A percentile compares a stretch with the other conserved stretches of the same genome.
Evolutionary conservation across 192 early-diverging fungal species (phyloP).

Genomic region (Coemansia javaensis): DNA sequence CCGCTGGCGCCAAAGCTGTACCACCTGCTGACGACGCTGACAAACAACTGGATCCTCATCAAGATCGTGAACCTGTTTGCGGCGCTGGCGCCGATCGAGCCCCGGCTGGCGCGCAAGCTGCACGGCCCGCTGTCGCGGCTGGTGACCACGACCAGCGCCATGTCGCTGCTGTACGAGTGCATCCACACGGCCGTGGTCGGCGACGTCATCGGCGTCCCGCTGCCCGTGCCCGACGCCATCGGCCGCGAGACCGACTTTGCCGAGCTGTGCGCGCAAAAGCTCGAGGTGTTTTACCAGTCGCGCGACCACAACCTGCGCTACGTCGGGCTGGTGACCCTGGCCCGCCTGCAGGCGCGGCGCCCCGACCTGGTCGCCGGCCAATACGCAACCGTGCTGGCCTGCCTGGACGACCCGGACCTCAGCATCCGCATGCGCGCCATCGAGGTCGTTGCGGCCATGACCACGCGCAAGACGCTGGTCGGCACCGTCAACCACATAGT

Average conservation of each 20-base stretch:
- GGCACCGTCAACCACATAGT: constrained; percentile 82
- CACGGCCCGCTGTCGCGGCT: constrained; percentile 75
- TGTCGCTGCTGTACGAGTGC: constrained; percentile 98
- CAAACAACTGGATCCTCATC: constrained; percentile 99
- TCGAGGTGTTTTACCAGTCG: constrained; percentile 77
- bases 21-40: constrained; percentile 78
- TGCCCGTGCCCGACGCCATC: constrained; percentile 46
- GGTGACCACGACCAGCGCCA: constrained; percentile 84
- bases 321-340: constrained; percentile 82
- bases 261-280: constrained; percentile 74
- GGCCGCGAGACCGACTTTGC: constrained; percentile 57
- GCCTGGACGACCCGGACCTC: constrained; percentile 87
- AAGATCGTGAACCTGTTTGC: constrained; percentile 99
- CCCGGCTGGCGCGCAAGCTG: constrained; percentile 86
- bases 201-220: constrained; percentile 66
- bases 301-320: constrained; percentile 87
- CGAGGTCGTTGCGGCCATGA: constrained; percentile 79
- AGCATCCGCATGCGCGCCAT: constrained; percentile 87
- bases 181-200: constrained; percentile 90
- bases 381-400: constrained; percentile 76
- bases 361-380: constrained; percentile 80
- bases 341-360: constrained; percentile 75
- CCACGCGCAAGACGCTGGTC: constrained; percentile 71
- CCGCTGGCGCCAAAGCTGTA: constrained; percentile 93
- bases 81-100: constrained; percentile 85